A percentile compares a stretch with the other conserved stretches of the same genome.
Evolutionary conservation across 2,329 filamentous ascomycete species (phyloP).

Genomic region (Aspergillus chevalieri): DNA sequence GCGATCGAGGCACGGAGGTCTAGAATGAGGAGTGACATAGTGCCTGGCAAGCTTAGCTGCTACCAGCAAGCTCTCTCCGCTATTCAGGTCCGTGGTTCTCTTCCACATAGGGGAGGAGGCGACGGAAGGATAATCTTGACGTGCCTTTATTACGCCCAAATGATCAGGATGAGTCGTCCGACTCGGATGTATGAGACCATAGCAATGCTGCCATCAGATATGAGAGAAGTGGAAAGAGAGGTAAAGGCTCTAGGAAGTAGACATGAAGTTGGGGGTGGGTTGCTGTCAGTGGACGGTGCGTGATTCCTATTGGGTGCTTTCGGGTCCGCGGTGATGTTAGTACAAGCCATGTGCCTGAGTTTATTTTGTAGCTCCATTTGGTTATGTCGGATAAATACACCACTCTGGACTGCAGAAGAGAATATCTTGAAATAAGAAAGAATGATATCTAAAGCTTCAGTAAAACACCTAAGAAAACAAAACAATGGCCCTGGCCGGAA

Average conservation of each 20-base stretch:
- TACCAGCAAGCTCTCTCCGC: neutral
- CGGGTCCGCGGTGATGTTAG: neutral
- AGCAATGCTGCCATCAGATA: neutral
- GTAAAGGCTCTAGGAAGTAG: neutral
- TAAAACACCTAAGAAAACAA: constrained; percentile 8
- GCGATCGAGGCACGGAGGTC: constrained; percentile 11
- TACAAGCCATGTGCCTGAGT: neutral
- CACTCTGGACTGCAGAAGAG: neutral
- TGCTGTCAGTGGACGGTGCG: neutral
- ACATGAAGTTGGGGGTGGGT: neutral
- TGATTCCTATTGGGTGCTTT: neutral
- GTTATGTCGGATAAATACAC: neutral
- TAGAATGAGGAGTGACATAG: constrained; percentile 1
- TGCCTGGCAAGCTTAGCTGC: constrained; percentile 3
- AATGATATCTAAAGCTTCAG: neutral
- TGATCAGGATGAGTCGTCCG: constrained; percentile 7
- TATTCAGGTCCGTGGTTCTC: neutral
- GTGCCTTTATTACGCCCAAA: constrained; percentile 15
- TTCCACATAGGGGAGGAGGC: neutral
- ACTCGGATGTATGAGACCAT: neutral
- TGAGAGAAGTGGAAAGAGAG: neutral
- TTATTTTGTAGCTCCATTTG: neutral
- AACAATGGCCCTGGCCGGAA: constrained; percentile 12
- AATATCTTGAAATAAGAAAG: neutral
- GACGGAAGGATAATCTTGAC: constrained; percentile 17